Percentiles rank a stretch among this genome's conserved stretches.
These are phyloP conservation scores for Tubosaeta sp. DNA, from an alignment of 768 basidiomycete species.

Conservation along the genomic window DNA sequence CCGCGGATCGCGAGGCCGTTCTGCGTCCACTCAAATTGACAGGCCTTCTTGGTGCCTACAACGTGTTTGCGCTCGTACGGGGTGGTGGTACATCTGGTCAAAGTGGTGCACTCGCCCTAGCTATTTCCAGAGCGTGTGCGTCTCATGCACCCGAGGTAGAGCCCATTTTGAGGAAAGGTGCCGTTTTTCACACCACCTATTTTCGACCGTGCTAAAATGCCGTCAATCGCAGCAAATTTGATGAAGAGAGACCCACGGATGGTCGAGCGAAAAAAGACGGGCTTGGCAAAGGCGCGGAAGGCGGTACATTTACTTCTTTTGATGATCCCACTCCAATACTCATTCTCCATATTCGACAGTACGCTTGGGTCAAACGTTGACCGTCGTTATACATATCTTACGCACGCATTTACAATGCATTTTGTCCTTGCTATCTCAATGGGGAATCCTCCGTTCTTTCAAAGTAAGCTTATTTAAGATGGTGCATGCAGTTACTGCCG, in stretches of 20 bases:
- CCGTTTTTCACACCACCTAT: slow-evolving; percentile 12
- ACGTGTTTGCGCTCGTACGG: slow-evolving; percentile 65
- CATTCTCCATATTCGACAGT: slow-evolving; percentile 40
- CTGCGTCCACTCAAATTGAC: slow-evolving; percentile 82
- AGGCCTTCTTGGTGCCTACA: slow-evolving; percentile 82
- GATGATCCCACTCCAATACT: slow-evolving; percentile 1
- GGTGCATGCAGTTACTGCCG: not conserved
- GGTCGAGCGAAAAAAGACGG: slow-evolving; percentile 98
- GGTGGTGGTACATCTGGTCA: slow-evolving; percentile 93
- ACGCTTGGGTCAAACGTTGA: slow-evolving; percentile 96
- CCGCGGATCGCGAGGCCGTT: slow-evolving; percentile 75
- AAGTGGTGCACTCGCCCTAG: slow-evolving; percentile 80
- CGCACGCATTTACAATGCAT: not conserved
- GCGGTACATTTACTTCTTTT: slow-evolving; percentile 54
- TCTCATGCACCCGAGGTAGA: slow-evolving; percentile 67
- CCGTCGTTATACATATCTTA: slow-evolving; percentile 2
- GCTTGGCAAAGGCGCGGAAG: slow-evolving; percentile 87
- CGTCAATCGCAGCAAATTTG: slow-evolving; percentile 59
- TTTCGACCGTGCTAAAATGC: not conserved
- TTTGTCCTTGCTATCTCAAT: not conserved
- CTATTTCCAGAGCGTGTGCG: slow-evolving; percentile 69
- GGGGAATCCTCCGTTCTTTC: not conserved
- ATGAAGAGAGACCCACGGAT: slow-evolving; percentile 91
- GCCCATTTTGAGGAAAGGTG: slow-evolving; percentile 69
- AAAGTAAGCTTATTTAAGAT: not conserved